Percentiles rank a stretch among this genome's conserved stretches.
Conservation (phyloP, 495 filamentous ascomycete species). For the Aspergillus bridgeri region DNA sequence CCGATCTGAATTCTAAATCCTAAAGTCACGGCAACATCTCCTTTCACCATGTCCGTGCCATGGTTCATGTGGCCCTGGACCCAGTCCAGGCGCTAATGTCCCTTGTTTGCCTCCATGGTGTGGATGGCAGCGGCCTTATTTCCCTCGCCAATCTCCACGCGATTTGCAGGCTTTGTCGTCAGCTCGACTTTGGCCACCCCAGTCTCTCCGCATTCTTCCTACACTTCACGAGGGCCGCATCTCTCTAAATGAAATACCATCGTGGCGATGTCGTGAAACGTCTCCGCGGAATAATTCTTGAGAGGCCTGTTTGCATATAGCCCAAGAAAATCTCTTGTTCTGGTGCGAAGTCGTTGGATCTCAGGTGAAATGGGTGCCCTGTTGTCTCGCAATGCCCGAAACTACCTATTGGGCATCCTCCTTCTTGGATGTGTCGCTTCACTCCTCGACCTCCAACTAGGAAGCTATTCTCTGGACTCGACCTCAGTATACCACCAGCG, state of each 20-base stretch:
- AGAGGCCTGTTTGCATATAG: no score
- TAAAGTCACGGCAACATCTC: no score
- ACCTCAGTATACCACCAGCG: slow-evolving; percentile 8
- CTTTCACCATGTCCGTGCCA: neutral
- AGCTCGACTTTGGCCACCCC: no score
- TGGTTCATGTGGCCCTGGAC: neutral
- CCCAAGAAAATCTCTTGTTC: no score
- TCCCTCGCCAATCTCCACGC: neutral
- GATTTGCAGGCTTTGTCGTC: neutral
- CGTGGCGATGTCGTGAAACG: neutral
- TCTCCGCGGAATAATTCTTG: no score
- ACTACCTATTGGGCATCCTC: slow-evolving; percentile 2
- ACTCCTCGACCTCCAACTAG: slow-evolving; percentile 5
- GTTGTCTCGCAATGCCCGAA: slow-evolving; percentile 4
- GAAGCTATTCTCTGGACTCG: slow-evolving; percentile 1
- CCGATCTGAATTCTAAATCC: no score
- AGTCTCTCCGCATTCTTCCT: no score
- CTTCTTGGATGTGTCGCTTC: slow-evolving; percentile 5
- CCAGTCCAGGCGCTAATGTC: neutral
- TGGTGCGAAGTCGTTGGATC: no score
- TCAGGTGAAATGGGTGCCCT: neutral
- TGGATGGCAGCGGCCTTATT: slow-evolving; percentile 2
- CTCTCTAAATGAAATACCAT: no score
- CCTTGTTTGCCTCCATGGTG: neutral
- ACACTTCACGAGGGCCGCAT: no score